Evolutionary conservation across 2,329 filamentous ascomycete species (phyloP).

Genomic region (Monilinia aucupariae): DNA sequence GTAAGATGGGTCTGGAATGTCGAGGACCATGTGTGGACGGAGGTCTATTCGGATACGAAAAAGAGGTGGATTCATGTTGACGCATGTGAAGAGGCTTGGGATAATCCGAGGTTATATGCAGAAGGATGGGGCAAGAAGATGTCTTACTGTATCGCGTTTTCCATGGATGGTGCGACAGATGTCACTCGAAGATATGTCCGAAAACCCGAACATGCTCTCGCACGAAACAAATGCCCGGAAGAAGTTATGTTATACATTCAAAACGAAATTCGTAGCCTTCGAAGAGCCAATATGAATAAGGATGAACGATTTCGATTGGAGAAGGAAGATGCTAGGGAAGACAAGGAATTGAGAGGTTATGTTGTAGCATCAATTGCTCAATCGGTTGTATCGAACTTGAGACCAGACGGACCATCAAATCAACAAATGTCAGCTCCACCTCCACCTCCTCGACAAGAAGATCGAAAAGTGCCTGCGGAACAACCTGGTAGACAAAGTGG

Average conservation of each 20-base stretch:
- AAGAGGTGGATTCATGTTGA: constrained; percentile 96
- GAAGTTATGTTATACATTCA: constrained; percentile 87
- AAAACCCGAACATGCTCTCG: constrained; percentile 64
- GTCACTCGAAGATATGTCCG: constrained; percentile 65
- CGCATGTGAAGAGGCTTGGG: constrained; percentile 90
- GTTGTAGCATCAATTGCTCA: constrained; percentile 69
- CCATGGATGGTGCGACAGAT: constrained; percentile 72
- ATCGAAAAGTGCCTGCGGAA: constrained; percentile 57
- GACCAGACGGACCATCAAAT: constrained; percentile 25
- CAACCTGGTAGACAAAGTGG: constrained; percentile 49
- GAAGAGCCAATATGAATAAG: constrained; percentile 79
- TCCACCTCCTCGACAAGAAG: constrained; percentile 39
- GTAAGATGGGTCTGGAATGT: constrained; percentile 98
- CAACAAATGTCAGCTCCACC: constrained; percentile 15
- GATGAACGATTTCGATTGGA: constrained; percentile 76
- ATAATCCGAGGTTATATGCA: constrained; percentile 85
- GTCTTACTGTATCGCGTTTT: constrained; percentile 95
- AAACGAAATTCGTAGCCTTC: constrained; percentile 81
- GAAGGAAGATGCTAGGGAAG: constrained; percentile 72
- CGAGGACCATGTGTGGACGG: constrained; percentile 96
- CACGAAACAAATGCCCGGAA: constrained; percentile 76
- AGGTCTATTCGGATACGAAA: constrained; percentile 91
- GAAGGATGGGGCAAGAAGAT: constrained; percentile 97
- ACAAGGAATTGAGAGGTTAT: constrained; percentile 67
- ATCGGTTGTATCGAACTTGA: constrained; percentile 45